Evolutionary conservation across 2,329 filamentous ascomycete genomes (phyloP).

Genomic region (Epichloe baconii): DNA sequence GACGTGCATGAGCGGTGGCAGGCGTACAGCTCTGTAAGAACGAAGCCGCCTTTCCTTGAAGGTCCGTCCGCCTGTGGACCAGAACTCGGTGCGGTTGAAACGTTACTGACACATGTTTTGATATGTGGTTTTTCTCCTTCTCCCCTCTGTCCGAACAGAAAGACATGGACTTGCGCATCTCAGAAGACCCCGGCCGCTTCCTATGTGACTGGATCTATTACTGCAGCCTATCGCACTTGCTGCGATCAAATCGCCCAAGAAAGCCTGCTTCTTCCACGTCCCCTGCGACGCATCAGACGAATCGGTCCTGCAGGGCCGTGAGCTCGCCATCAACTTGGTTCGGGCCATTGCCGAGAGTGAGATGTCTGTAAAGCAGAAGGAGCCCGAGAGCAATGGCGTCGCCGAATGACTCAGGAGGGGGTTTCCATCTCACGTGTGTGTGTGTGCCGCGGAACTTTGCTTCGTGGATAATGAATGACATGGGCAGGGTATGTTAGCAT

Average conservation of each 20-base stretch:
- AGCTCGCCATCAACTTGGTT: slow-evolving; percentile 41
- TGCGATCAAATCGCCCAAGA: slow-evolving; percentile 31
- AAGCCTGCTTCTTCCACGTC: slow-evolving; percentile 61
- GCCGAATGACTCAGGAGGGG: not conserved
- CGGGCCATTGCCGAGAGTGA: slow-evolving; percentile 43
- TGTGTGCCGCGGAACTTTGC: not conserved
- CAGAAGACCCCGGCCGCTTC: slow-evolving; percentile 58
- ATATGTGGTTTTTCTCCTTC: not conserved
- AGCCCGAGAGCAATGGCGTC: slow-evolving; percentile 1
- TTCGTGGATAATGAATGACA: not conserved
- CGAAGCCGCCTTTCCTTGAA: not conserved
- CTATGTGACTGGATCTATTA: slow-evolving; percentile 73
- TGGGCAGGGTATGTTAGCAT: not conserved
- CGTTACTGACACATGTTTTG: too few relatives aligned
- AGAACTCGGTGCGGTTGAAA: too few relatives aligned
- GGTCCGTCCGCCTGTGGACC: too few relatives aligned
- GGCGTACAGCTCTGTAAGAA: slow-evolving; percentile 32
- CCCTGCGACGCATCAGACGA: slow-evolving; percentile 43
- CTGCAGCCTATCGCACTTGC: slow-evolving; percentile 48
- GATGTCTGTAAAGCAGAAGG: slow-evolving; percentile 12
- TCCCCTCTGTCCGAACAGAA: slow-evolving; percentile 14
- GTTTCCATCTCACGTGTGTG: too few relatives aligned
- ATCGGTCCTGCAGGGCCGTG: slow-evolving; percentile 34
- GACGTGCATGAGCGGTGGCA: slow-evolving; percentile 45
- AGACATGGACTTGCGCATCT: slow-evolving; percentile 40